Evolutionary conservation across 2,329 filamentous ascomycete species (phyloP), one percentile per base, ranked within the genome.

Genomic region (Cladosporium sp.): DNA sequence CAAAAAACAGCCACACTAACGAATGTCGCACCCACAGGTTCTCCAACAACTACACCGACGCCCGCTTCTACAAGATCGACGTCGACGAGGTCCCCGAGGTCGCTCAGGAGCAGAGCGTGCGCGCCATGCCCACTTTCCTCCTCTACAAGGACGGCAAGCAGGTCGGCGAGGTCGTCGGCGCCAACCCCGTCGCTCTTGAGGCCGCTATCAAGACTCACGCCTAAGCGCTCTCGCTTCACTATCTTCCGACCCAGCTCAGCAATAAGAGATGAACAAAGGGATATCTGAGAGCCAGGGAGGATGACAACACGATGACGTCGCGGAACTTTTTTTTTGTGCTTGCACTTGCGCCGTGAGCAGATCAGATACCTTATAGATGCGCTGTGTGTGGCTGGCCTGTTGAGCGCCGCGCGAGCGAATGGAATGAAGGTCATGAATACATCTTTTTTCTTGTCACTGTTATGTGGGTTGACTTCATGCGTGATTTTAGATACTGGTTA

Each of bases 81-180:
- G 93, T 97, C 73, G 93, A 97, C 79, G 84, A 92, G 70, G 82
- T 94, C 48, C 83, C 88, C 70, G 88, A 91, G 1, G 85, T 97
- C 58, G 88, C 91, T 34, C 85, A 89, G 74, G 88, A 95, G 76
- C 88, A 95, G 69, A 87, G 87, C 69, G 86, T 98, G 78, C 88
- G 91, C 72, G 93, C 93, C 77, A 97, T 98, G 93, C 93, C 94
- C 64, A 96, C 92, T 30, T 97, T 98, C 82, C 75, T 91, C 65
- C 79, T 96, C 75, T 97, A 93, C 87, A 91, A 92, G 85, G 79
- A 89, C 71, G 92, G 91, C 70, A 78, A 91, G 78, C 90, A 91
- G 83, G 79, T 88, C 39, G 83, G 80, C 51, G 89, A 92, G 80
- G 81, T 97, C 66, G 87, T 95, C 30, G 93, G 93, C 68, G 93